A percentile compares a stretch with the other conserved stretches of the same genome.
Conservation (phyloP, 129 eudicot species). For the Tanacetum coccineum region DNA sequence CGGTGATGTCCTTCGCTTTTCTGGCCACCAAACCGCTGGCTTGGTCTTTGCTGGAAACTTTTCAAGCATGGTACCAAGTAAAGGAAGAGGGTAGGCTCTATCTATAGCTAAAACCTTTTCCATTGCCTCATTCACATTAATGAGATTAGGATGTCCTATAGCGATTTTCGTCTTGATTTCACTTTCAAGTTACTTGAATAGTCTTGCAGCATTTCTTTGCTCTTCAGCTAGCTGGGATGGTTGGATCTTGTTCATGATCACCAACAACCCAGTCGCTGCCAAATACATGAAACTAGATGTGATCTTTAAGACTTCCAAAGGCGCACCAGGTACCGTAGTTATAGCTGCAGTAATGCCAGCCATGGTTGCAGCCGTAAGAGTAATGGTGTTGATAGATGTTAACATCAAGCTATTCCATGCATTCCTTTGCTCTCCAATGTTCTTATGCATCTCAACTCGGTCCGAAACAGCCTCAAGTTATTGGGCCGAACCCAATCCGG, state of each 20-base stretch:
- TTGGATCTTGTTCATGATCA: slow-evolving; percentile 54
- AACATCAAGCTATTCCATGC: slow-evolving; percentile 52
- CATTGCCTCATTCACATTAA: no score
- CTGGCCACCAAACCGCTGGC: no score
- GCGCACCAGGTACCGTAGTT: slow-evolving; percentile 24
- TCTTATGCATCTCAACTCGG: slow-evolving; percentile 67
- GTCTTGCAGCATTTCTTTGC: slow-evolving; percentile 50
- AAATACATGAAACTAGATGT: slow-evolving; percentile 43
- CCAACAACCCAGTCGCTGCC: slow-evolving; percentile 45
- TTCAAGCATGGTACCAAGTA: no score
- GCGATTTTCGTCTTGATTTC: no score
- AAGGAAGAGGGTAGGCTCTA: no score
- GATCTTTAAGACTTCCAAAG: slow-evolving; percentile 31
- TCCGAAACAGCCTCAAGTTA: no score
- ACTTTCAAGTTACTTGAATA: no score
- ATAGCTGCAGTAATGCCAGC: slow-evolving; percentile 39
- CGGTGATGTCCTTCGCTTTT: no score
- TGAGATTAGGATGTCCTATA: no score
- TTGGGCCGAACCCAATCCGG: no score
- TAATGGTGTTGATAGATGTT: slow-evolving; percentile 44
- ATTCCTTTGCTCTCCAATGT: slow-evolving; percentile 51
- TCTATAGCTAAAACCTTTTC: no score
- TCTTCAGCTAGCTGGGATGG: slow-evolving; percentile 63
- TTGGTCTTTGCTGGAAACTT: no score
- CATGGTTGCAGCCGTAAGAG: slow-evolving; percentile 45